Percentiles rank a stretch among this genome's conserved stretches.
Conservation (phyloP, 257 asterid species). For the Nemophila menziesii region DNA sequence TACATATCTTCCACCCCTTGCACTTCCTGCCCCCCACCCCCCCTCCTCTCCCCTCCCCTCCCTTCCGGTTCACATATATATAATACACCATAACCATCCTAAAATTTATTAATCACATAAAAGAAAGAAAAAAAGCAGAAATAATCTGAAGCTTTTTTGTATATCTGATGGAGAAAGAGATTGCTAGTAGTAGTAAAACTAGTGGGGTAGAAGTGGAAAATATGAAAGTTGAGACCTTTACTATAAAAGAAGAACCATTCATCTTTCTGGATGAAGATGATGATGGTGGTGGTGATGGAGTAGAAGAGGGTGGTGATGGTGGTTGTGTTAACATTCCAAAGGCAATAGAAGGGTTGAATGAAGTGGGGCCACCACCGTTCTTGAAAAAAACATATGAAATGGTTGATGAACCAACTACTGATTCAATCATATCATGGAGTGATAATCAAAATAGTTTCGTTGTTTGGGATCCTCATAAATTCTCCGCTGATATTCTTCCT, state of each 20-base stretch:
- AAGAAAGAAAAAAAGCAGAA: neutral
- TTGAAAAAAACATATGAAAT: conserved; percentile 63
- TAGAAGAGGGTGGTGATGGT: conserved; percentile 7
- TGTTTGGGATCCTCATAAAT: conserved; percentile 62
- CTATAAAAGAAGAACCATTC: conserved; percentile 55
- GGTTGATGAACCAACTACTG: conserved; percentile 49
- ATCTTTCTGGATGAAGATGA: conserved; percentile 28
- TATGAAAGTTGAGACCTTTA: conserved; percentile 12
- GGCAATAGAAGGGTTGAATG: conserved; percentile 45
- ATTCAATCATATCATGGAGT: conserved; percentile 54
- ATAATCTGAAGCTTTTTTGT: neutral
- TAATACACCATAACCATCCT: no score
- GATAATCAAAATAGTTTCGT: conserved; percentile 62
- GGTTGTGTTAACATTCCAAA: conserved; percentile 18
- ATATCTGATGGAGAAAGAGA: neutral
- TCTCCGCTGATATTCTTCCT: conserved; percentile 54
- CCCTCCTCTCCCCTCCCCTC: neutral
- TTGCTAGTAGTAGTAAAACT: neutral
- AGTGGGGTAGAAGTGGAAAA: neutral
- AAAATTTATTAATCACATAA: no score
- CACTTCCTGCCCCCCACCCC: neutral
- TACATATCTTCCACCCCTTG: neutral
- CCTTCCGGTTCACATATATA: neutral
- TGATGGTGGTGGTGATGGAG: conserved; percentile 6
- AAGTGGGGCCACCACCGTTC: conserved; percentile 53